Conservation (phyloP, 805 yeast species). For the Suhomyces prunicola region DNA sequence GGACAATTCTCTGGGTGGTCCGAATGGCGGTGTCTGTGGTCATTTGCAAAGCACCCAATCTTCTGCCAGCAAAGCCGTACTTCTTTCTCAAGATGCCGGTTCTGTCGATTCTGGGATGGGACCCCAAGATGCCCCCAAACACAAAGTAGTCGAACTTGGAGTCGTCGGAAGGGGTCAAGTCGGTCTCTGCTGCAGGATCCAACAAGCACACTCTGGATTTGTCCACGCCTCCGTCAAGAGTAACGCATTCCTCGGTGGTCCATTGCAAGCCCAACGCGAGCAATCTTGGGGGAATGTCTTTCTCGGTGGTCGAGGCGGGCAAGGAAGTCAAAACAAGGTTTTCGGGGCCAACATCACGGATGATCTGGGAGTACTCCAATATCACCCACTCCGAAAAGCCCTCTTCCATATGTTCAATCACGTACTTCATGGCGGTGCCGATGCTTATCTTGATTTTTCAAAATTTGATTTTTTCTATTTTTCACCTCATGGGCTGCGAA, state of each 20-base stretch:
- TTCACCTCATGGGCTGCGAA: background rate
- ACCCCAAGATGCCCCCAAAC: conserved; percentile 95
- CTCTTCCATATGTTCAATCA: conserved; percentile 96
- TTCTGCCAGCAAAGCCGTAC: conserved; percentile 82
- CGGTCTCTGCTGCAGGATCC: conserved; percentile 82
- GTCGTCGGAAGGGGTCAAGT: conserved; percentile 68
- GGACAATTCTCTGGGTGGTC: conserved; percentile 79
- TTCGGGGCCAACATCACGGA: conserved; percentile 75
- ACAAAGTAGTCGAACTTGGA: conserved; percentile 77
- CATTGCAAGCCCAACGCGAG: conserved; percentile 66
- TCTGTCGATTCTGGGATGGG: conserved; percentile 90
- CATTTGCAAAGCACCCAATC: conserved; percentile 89
- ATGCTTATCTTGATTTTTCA: background rate
- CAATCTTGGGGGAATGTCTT: conserved; percentile 62
- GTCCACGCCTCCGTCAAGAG: conserved; percentile 45
- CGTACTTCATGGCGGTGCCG: conserved; percentile 63
- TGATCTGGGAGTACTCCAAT: conserved; percentile 79
- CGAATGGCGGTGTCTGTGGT: conserved; percentile 97
- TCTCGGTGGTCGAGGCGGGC: conserved; percentile 56
- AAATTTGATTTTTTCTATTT: background rate
- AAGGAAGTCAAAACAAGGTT: conserved; percentile 76
- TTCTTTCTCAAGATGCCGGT: conserved; percentile 81
- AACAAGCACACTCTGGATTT: conserved; percentile 67
- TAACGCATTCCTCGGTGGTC: conserved; percentile 71
- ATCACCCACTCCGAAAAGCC: conserved; percentile 97